Conservation (phyloP, 2,329 filamentous ascomycete genomes). For the Ascosphaera aggregata region DNA sequence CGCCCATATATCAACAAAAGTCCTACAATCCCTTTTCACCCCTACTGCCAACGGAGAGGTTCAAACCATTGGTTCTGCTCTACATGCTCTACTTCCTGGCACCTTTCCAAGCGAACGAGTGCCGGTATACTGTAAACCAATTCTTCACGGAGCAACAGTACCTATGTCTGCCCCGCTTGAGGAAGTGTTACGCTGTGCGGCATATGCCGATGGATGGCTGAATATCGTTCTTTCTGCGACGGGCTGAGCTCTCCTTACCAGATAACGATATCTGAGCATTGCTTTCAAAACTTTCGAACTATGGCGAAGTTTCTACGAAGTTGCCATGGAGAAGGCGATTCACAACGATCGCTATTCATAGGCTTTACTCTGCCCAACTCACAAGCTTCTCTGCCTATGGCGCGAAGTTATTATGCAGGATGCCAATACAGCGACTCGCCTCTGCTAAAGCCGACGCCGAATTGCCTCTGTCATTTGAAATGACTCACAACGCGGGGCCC, state of each 20-base stretch:
- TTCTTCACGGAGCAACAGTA: constrained; percentile 66
- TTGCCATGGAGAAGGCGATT: no score
- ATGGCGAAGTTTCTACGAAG: no score
- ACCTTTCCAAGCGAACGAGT: constrained; percentile 75
- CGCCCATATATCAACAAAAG: constrained; percentile 29
- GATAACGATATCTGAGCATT: neutral
- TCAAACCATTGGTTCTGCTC: constrained; percentile 52
- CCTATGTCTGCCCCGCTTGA: constrained; percentile 61
- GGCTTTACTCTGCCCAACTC: no score
- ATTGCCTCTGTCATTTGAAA: constrained; percentile 3
- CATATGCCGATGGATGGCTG: constrained; percentile 84
- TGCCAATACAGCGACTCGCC: neutral
- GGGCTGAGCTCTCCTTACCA: constrained; percentile 17
- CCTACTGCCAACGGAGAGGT: constrained; percentile 26
- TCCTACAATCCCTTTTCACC: constrained; percentile 53
- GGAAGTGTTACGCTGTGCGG: constrained; percentile 58
- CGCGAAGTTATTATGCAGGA: neutral
- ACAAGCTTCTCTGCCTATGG: neutral
- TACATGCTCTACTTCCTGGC: constrained; percentile 51
- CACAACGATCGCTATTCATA: no score
- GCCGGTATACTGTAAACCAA: constrained; percentile 57
- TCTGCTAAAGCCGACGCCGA: neutral
- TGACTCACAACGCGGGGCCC: neutral
- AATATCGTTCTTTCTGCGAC: constrained; percentile 60
- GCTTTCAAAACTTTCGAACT: no score